Base-by-base conservation (phyloP, 208 protist species). In the Borovskyia barvae region DNA sequence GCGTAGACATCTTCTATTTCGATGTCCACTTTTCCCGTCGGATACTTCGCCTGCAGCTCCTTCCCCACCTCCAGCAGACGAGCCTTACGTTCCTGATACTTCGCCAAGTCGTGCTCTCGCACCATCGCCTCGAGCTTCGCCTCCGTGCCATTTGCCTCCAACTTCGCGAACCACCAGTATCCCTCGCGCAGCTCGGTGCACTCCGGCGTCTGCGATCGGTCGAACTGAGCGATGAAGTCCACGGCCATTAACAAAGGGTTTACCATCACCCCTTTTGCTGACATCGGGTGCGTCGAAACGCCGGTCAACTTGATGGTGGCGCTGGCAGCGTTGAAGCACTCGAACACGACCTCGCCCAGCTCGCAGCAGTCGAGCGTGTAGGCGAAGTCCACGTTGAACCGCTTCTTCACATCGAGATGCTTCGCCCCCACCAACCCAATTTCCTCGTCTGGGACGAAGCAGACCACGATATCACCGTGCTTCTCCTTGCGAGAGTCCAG, bases 301-400 rank as follows among this genome's bases (percentile, higher is more conserved):
- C 87, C 87, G 3, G 72, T 84, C 42, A 92, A 88, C 32, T 35
- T 76, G 33, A 94, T 39, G 35, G 32, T 56, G 2, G 67, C 84
- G 8, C 46, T 69, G n/a, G 82, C 87, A 3, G 82, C 87, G 60
- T 90, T 92, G 61, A 90, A 94, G 70, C 82, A 88, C 75, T 94
- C 81, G 60, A 81, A 90, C 15, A 94, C 84, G 8, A 91, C 79
- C 63, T 94, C 87, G 28, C 87, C 87, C 17, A 92, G 54, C 59
- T 87, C 80, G 54, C 87, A 94, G 66, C 83, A 94, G 63, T 94
- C 87, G 11, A 94, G 73, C 9, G 83, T 91, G 68, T 88, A 94
- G 43, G 83, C 87, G 61, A 92, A 92, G 64, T 90, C 80, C 14
- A 91, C 83, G 46, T 82, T 77, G 51, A 94, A 94, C 52, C 86